Base-by-base conservation (phyloP, 1,284 basidiomycete genomes). In the Inonotus hispidus region DNA sequence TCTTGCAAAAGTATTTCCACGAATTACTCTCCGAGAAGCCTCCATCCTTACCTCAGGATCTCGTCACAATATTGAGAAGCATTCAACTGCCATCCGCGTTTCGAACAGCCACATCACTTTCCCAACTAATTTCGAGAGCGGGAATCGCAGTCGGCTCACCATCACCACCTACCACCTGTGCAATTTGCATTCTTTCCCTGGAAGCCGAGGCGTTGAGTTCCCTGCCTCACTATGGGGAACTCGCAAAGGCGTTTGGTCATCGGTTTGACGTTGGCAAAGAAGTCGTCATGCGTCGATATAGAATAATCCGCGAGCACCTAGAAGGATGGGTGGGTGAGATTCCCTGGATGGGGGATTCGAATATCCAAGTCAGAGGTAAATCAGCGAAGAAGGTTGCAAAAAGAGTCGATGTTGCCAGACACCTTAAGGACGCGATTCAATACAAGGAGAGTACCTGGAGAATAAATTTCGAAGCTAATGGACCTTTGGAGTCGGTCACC, bases 201-300 rank as follows among this genome's bases (percentile, higher is more conserved):
- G 90, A 92, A 74, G 85, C 82, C 2, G 83, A 87, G 66, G 72
- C 74, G 1, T 79, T 82, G 29, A 70, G 75, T n/a, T 75, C 81
- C 2, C 72, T 88, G 32, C 80, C 83, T 47, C 75, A 82, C 57
- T 72, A 83, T 13, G 75, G 76, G 13, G 77, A 81, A 6, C 75
- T 92, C 46, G 79, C 84, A 11, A 75, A 78, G 43, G 76, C 72
- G 21, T 77, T 92, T 37, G 85, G 80, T 2, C 65, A 71, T 25
- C 75, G 81, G 27, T 75, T 81, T 60, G 77, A 79, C 16, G 74
- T 79, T 43, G 76, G 77, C 10, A 77, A 82, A 58, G 76, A 75
- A 37, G 76, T 81, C 45, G 80, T 90, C 32, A 82, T 85, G 79
- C 76, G 80, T 53, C 81, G 88, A 5, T 90, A 91, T 72, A 85